Evolutionary conservation across 352 stramenopile species (phyloP).

Genomic region (Pythium periplocum): DNA sequence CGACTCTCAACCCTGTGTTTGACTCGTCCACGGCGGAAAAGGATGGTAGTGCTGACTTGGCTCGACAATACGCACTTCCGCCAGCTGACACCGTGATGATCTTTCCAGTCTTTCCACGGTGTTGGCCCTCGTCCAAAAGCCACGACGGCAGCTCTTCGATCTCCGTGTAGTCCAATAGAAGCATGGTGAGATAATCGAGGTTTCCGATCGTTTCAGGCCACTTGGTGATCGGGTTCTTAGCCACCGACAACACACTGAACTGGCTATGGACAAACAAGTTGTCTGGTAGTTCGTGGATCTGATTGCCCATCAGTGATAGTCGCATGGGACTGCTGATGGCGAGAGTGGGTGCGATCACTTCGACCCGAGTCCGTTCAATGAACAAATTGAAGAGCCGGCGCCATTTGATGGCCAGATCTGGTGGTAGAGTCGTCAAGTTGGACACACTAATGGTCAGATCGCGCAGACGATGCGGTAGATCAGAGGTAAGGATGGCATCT

Average conservation of each 20-base stretch:
- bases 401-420: constrained; percentile 9
- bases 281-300: constrained; percentile 2
- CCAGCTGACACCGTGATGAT: constrained; percentile 14
- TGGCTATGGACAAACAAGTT: not conserved
- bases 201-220: constrained; percentile 1
- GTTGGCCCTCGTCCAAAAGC: constrained; percentile 9
- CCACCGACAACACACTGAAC: constrained; percentile 9
- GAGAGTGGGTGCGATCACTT: constrained; percentile 1
- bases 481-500: not conserved
- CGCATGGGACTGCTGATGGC: constrained; percentile 1
- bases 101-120: not conserved
- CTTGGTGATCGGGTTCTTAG: constrained; percentile 4
- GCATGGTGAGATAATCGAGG: constrained; percentile 4
- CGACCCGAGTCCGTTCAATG: constrained; percentile 11
- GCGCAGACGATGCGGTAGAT: constrained; percentile 4
- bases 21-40: no score
- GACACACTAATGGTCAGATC: constrained; percentile 10
- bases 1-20: not conserved
- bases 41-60: not conserved
- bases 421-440: constrained; percentile 4
- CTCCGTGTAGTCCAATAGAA: constrained; percentile 18
- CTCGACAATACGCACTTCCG: constrained; percentile 7
- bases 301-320: constrained; percentile 12
- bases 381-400: constrained; percentile 7
- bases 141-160: constrained; percentile 8